A percentile compares a stretch with the other conserved stretches of the same genome.
Evolutionary conservation across 805 yeast genomes (phyloP).

Genomic region (Lachancea cidri): DNA sequence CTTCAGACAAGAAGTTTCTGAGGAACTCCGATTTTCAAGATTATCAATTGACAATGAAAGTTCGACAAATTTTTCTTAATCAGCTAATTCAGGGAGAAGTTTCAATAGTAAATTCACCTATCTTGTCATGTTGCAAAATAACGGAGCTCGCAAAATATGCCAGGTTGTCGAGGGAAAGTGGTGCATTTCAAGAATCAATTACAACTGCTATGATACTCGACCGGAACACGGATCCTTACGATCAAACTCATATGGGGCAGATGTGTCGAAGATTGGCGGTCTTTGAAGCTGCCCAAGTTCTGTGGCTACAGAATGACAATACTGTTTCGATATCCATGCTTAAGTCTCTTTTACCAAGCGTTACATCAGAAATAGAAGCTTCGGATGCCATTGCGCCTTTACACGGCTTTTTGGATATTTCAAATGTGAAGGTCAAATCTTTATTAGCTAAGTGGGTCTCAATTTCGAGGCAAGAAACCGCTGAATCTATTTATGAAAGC

Average conservation of each 20-base stretch:
- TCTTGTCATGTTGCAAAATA: conserved; percentile 2
- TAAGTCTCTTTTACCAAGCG: conserved; percentile 26
- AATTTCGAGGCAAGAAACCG: conserved; percentile 62
- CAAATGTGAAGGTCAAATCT: conserved; percentile 31
- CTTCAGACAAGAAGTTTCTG: conserved; percentile 7
- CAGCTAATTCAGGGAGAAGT: background rate
- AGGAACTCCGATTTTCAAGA: conserved; percentile 10
- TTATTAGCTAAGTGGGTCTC: conserved; percentile 64
- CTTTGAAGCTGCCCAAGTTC: conserved; percentile 43
- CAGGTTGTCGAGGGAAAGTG: conserved; percentile 1
- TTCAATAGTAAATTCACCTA: background rate
- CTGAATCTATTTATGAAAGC: conserved; percentile 49
- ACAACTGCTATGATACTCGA: conserved; percentile 9
- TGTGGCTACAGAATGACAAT: conserved; percentile 62
- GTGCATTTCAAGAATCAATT: conserved; percentile 5
- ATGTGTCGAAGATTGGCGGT: background rate
- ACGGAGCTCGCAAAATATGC: conserved; percentile 5
- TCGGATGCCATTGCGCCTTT: background rate
- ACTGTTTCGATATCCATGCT: conserved; percentile 53
- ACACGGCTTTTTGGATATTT: background rate
- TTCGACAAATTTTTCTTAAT: conserved; percentile 15
- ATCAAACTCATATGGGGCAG: background rate
- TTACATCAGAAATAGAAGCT: background rate
- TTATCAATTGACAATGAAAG: conserved; percentile 13
- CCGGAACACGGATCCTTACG: background rate